These are phyloP conservation scores for Rhizopus stolonifer DNA, from an alignment of 371 early-diverging fungal species.

Conservation along the genomic window DNA sequence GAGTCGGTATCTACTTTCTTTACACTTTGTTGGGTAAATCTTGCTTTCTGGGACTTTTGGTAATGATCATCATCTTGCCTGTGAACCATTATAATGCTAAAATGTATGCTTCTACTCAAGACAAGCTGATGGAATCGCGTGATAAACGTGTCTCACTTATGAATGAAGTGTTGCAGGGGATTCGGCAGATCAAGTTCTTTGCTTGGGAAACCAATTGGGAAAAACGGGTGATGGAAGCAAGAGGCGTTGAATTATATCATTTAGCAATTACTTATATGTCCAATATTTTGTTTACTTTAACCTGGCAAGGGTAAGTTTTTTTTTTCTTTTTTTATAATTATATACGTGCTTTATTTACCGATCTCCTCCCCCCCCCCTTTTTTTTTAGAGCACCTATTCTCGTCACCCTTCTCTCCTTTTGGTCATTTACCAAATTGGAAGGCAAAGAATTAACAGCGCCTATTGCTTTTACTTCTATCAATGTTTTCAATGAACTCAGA, in stretches of 20 bases:
- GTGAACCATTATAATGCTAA: slow-evolving; percentile 57
- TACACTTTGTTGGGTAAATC: slow-evolving; percentile 66
- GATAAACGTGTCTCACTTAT: slow-evolving; percentile 55
- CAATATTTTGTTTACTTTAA: slow-evolving; percentile 25
- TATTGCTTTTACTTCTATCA: slow-evolving; percentile 59
- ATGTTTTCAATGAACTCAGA: slow-evolving; percentile 52
- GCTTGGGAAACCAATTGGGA: slow-evolving; percentile 58
- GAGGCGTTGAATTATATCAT: slow-evolving; percentile 53
- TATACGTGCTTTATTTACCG: too few relatives aligned
- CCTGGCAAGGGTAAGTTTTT: slow-evolving; percentile 33
- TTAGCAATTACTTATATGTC: slow-evolving; percentile 35
- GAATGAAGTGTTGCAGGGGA: slow-evolving; percentile 65
- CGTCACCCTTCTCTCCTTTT: slow-evolving; percentile 52
- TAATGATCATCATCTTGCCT: slow-evolving; percentile 55
- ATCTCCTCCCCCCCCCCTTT: too few relatives aligned
- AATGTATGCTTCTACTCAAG: slow-evolving; percentile 50
- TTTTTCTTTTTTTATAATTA: not conserved
- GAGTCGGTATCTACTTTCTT: slow-evolving; percentile 61
- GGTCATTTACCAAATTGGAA: slow-evolving; percentile 56
- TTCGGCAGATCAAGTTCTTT: slow-evolving; percentile 74
- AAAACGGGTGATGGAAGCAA: slow-evolving; percentile 41
- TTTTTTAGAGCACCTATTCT: slow-evolving; percentile 48
- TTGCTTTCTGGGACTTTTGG: slow-evolving; percentile 64
- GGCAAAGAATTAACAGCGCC: slow-evolving; percentile 57
- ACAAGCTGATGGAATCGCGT: slow-evolving; percentile 51